Base-by-base conservation (phyloP, 106 monocot species). In the Dioscorea alata region DNA sequence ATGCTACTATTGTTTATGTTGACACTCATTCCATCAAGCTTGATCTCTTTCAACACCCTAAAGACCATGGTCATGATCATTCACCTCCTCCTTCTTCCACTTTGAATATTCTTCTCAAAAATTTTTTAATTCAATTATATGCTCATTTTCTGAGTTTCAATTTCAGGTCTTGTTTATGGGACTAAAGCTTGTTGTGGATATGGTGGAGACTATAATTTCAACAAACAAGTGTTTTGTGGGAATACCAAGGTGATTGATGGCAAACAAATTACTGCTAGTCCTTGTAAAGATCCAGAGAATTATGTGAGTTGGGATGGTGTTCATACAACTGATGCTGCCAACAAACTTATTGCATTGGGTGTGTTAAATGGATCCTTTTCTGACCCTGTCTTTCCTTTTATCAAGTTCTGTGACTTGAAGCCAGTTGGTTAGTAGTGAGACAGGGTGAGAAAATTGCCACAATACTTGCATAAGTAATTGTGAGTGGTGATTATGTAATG, bases 271-370 rank as follows among this genome's bases (percentile, higher is more conserved):
- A 79, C 67, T 4, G 88, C 88, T 33, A 62, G 20, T 5, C 85
- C 88, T 22, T 91, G 94, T 52, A 48, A 6, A 18, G 81, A 95
- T 28, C 94, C 91, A 8, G 69, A 82, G 33, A 84, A 81, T 51
- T 88, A 95, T 53, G 88, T 84, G 71, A 95, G 94, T 62, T 91
- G 94, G 94, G 94, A 95, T 57, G 91, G 94, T 14, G 86, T 91
- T 53, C 94, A 94, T 83, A 69, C 85, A 20, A 91, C 94, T 0
- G 91, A 94, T 42, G 80, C 83, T 49, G 90, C 85, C 20, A 95
- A 95, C 64, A 88, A 77, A 60, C 20, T 78, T 32, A 65, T 95
- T 7, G 64, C 83, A 1, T 10, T 0, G 35, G 74, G 81, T 48
- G 22, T 91, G 5, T 69, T 91, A 24, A 70, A 60, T 49, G 94